These are phyloP conservation scores for Gnetum montanum DNA, from an alignment of 75 land plant genomes.

Conservation along the genomic window DNA sequence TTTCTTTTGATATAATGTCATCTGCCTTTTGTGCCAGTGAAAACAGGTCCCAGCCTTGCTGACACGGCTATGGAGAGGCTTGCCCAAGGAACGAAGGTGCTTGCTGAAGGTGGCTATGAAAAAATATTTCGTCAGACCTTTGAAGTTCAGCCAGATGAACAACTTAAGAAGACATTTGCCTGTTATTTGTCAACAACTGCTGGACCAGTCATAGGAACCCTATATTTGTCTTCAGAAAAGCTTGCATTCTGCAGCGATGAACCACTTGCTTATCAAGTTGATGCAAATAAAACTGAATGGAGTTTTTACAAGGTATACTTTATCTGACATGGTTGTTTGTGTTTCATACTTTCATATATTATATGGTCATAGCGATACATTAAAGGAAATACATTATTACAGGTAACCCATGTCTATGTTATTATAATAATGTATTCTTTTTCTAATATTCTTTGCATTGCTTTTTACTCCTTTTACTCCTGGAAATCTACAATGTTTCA, in stretches of 20 bases:
- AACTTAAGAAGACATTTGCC: constrained; percentile 49
- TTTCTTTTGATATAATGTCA: no score
- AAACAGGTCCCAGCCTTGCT: constrained; percentile 63
- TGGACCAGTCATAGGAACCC: constrained; percentile 68
- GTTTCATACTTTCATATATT: no score
- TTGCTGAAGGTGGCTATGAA: constrained; percentile 81
- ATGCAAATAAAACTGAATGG: constrained; percentile 45
- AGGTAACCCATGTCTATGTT: no score
- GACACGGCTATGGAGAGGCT: constrained; percentile 75
- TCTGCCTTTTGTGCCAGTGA: constrained; percentile 38
- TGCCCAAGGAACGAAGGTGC: constrained; percentile 56
- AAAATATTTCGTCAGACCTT: constrained; percentile 54
- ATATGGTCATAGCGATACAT: no score
- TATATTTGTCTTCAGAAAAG: constrained; percentile 53
- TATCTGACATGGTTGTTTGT: no score
- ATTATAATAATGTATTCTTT: no score
- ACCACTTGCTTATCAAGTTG: constrained; percentile 59
- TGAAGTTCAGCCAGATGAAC: constrained; percentile 50
- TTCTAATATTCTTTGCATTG: no score
- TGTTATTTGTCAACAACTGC: constrained; percentile 82
- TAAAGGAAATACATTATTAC: no score
- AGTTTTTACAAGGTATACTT: constrained; percentile 68
- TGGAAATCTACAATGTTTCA: no score
- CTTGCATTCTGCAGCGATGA: constrained; percentile 78
- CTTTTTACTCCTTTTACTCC: no score